Percentiles rank a stretch among this genome's conserved stretches.
phyloP scores from a whole-genome alignment of 345 rosid genomes.

The Acer yangbiense region DNA sequence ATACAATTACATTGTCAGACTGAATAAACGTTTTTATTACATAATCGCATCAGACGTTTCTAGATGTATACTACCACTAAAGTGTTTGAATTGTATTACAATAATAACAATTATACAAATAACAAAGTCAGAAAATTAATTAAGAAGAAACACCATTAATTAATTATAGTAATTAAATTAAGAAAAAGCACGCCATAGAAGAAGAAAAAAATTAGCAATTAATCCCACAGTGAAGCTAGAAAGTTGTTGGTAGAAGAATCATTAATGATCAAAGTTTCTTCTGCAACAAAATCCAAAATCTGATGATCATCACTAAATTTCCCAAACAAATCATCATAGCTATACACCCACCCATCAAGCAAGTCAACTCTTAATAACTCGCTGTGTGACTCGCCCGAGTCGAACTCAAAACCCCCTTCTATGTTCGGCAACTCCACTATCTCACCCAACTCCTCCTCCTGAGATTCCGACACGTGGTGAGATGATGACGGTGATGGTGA shows the following conservation, averaged over 20 bases:
- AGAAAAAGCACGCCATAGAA: neutral
- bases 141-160: neutral
- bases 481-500: constrained; percentile 19
- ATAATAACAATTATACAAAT: neutral
- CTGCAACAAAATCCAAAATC: constrained; percentile 29
- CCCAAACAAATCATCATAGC: constrained; percentile 31
- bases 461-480: neutral
- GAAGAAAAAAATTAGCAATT: neutral
- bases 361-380: constrained; percentile 31
- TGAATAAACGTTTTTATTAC: too few relatives aligned
- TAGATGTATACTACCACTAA: neutral
- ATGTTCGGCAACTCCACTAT: constrained; percentile 58
- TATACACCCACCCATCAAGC: constrained; percentile 47
- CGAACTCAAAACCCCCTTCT: constrained; percentile 34
- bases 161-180: neutral
- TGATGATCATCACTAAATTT: constrained; percentile 32
- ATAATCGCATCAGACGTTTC: too few relatives aligned
- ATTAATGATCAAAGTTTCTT: constrained; percentile 16
- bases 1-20: too few relatives aligned
- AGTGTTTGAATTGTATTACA: constrained; percentile 8
- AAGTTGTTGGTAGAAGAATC: constrained; percentile 16
- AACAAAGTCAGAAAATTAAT: neutral
- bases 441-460: constrained; percentile 43
- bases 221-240: constrained; percentile 33
- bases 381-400: constrained; percentile 22